These are phyloP conservation scores for Salix caprea DNA, from an alignment of 345 rosid species.

Conservation along the genomic window DNA sequence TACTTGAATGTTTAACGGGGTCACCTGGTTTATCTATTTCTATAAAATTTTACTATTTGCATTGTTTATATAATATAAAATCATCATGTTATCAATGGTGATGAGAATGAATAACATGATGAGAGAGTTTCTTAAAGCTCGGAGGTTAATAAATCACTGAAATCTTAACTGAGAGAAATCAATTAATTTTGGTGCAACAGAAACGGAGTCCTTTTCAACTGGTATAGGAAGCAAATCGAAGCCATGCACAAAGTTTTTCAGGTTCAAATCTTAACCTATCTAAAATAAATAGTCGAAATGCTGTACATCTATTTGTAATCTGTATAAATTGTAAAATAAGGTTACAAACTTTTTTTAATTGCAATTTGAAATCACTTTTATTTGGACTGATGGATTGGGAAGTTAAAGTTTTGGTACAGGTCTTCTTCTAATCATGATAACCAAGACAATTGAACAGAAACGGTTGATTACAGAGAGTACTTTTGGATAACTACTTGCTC, in stretches of 20 bases:
- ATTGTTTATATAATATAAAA: background rate
- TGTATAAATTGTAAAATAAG: constrained; percentile 27
- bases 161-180: constrained; percentile 52
- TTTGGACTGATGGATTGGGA: constrained; percentile 57
- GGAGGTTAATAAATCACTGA: constrained; percentile 36
- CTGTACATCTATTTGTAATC: constrained; percentile 34
- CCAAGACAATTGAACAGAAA: constrained; percentile 46
- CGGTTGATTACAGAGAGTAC: constrained; percentile 39
- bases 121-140: constrained; percentile 21
- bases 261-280: constrained; percentile 76
- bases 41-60: background rate
- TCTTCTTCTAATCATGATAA: constrained; percentile 48
- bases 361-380: constrained; percentile 32
- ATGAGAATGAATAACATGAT: constrained; percentile 15
- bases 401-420: constrained; percentile 71
- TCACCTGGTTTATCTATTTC: background rate
- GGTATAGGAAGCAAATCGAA: constrained; percentile 96
- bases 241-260: constrained; percentile 98
- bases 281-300: constrained; percentile 48
- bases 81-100: background rate
- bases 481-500: constrained; percentile 40
- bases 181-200: constrained; percentile 74
- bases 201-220: constrained; percentile 69
- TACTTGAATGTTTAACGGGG: background rate
- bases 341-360: constrained; percentile 13